Percentiles rank a stretch among this genome's conserved stretches.
Evolutionary conservation across 352 stramenopile genomes (phyloP).

Genomic region (Phytophthora brassicae): DNA sequence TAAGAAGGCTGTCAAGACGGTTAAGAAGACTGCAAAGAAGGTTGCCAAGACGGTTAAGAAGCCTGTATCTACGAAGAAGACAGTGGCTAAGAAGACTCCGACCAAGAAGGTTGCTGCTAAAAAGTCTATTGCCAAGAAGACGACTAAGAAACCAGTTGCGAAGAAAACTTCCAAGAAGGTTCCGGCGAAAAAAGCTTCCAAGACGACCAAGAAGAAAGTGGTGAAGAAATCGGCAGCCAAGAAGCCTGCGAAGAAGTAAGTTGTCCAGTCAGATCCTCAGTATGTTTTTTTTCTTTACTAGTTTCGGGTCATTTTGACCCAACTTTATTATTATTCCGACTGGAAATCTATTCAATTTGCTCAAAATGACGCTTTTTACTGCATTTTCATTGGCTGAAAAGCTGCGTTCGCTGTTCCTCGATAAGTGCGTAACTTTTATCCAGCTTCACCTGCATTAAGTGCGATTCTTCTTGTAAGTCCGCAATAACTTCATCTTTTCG

Average conservation of each 20-base stretch:
- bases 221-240: slow-evolving; percentile 69
- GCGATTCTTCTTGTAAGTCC: slow-evolving; percentile 66
- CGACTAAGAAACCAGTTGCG: slow-evolving; percentile 24
- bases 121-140: slow-evolving; percentile 20
- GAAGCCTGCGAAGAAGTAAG: slow-evolving; percentile 55
- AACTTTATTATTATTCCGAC: slow-evolving; percentile 67
- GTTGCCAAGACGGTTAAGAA: slow-evolving; percentile 31
- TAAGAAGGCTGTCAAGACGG: slow-evolving; percentile 42
- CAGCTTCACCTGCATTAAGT: slow-evolving; percentile 73
- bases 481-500: slow-evolving; percentile 70
- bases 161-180: slow-evolving; percentile 49
- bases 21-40: slow-evolving; percentile 32
- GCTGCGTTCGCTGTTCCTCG: slow-evolving; percentile 68
- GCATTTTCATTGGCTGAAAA: slow-evolving; percentile 43
- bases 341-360: slow-evolving; percentile 40
- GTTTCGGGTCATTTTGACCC: slow-evolving; percentile 11
- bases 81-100: slow-evolving; percentile 34
- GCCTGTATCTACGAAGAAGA: slow-evolving; percentile 32
- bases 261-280: neutral
- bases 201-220: slow-evolving; percentile 63
- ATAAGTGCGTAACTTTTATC: slow-evolving; percentile 77
- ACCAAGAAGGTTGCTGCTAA: slow-evolving; percentile 28
- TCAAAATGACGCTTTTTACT: slow-evolving; percentile 3
- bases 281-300: slow-evolving; percentile 28
- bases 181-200: slow-evolving; percentile 51